Base-by-base conservation (phyloP, 331 rosid genomes). In the Ulmus americana region DNA sequence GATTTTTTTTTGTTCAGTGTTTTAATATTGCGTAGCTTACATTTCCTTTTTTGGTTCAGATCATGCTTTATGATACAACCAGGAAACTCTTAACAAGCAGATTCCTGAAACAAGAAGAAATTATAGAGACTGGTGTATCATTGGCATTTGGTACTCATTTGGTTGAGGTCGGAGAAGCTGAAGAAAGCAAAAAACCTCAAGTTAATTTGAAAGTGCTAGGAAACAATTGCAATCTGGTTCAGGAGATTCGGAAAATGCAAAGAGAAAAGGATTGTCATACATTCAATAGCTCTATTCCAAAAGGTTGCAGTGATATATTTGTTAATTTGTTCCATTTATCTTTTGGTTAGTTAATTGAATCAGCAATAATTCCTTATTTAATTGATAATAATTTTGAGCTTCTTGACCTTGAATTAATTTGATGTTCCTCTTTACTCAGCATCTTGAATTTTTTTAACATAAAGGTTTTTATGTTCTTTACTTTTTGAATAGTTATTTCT, bases 131-230 rank as follows among this genome's bases (percentile, higher is more conserved):
- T 59, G 83, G 85, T 39, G 87, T 84, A 78, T 80, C 84, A 41
- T 72, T 86, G 54, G 22, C 74, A 61, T 84, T 86, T 67, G 84
- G 69, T 74, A 70, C 83, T 63, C 77, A 89, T 82, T 81, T 89
- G 85, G 71, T 89, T 79, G 89, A 89, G 50, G 74, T 84, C 43
- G 84, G 84, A 59, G 87, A 84, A 72, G 68, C 46, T 56, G 83
- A 76, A 55, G 82, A 54, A 51, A 74, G 71, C 64, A 54, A 64
- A 49, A 65, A 70, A 66, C 75, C 76, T 45, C 7, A 4, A 46
- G 45, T 6, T 15, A 76, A 73, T 75, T 63, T 75, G 69, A 74
- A 68, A 63, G 69, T 53, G 76, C 76, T 16, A 39, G 46, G 59
- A 72, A 76, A 62, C 20, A 55, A 49, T 65, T 68, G 66, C 49